Evolutionary conservation across 306 rosid genomes (phyloP).

Genomic region (Cucurbita moschata): DNA sequence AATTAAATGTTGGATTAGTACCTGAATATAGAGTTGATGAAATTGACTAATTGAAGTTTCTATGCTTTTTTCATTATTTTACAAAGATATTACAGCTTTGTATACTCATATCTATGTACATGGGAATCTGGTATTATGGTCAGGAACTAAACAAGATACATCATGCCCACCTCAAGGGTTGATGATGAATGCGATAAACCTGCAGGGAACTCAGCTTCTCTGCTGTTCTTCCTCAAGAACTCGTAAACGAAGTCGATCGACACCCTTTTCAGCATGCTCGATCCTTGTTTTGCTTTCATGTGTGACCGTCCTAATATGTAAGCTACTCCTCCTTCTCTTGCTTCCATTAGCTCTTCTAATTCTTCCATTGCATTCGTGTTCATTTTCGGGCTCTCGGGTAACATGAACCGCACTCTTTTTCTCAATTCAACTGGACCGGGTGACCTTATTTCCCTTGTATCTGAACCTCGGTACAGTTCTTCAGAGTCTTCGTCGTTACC

Average conservation of each 20-base stretch:
- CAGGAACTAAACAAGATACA: slow-evolving; percentile 38
- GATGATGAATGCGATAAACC: slow-evolving; percentile 63
- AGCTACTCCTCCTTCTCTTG: slow-evolving; percentile 69
- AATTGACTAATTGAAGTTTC: not conserved
- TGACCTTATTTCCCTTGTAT: slow-evolving; percentile 44
- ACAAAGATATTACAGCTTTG: not conserved
- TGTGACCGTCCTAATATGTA: slow-evolving; percentile 67
- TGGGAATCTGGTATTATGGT: not conserved
- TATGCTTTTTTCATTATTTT: not conserved
- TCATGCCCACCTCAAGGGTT: slow-evolving; percentile 85
- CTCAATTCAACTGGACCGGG: slow-evolving; percentile 23
- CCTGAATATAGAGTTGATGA: not conserved
- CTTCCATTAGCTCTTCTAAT: slow-evolving; percentile 62
- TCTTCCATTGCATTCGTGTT: slow-evolving; percentile 34
- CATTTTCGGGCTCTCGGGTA: slow-evolving; percentile 70
- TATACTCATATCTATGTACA: slow-evolving; percentile 4
- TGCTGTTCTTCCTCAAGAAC: slow-evolving; percentile 70
- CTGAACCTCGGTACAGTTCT: slow-evolving; percentile 21
- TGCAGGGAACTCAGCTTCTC: slow-evolving; percentile 39
- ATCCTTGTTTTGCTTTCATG: slow-evolving; percentile 75
- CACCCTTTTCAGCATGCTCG: slow-evolving; percentile 45
- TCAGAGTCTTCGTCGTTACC: not conserved
- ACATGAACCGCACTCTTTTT: slow-evolving; percentile 63
- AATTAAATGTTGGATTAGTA: not conserved
- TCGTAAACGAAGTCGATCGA: slow-evolving; percentile 62